phyloP scores from a whole-genome alignment of 768 basidiomycete species.

The Suillus tomentosus region DNA sequence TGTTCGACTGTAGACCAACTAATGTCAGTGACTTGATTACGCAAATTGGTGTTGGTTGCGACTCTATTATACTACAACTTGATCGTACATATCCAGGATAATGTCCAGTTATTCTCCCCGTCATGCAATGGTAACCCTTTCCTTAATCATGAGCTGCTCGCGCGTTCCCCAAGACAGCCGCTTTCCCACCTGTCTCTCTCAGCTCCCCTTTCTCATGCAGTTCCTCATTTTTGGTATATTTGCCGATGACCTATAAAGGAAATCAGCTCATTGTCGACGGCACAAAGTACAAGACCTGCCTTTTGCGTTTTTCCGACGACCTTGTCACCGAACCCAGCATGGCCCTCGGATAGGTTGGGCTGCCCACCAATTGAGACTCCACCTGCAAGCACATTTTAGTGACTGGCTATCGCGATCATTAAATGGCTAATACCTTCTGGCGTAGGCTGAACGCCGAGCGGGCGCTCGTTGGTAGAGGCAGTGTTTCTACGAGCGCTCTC shows the following conservation, averaged over 20 bases:
- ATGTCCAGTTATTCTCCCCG: neutral
- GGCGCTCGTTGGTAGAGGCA: conserved; percentile 36
- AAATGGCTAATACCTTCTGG: conserved; percentile 30
- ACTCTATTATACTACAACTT: neutral
- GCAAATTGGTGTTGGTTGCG: neutral
- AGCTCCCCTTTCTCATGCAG: conserved; percentile 59
- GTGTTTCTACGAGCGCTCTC: conserved; percentile 16
- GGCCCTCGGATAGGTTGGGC: conserved; percentile 31
- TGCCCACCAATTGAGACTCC: conserved; percentile 31
- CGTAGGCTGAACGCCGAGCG: conserved; percentile 38
- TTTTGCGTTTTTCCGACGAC: conserved; percentile 60
- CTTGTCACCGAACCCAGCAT: conserved; percentile 52
- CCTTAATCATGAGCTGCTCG: conserved; percentile 44
- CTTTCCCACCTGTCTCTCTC: conserved; percentile 54
- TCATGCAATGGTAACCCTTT: neutral
- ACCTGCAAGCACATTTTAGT: conserved; percentile 17
- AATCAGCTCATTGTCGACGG: conserved; percentile 2
- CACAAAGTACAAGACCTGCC: conserved; percentile 31
- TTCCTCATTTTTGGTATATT: conserved; percentile 47
- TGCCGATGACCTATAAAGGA: conserved; percentile 47
- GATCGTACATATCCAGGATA: neutral
- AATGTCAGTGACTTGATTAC: neutral
- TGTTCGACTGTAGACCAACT: neutral
- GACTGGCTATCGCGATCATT: neutral
- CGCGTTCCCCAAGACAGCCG: conserved; percentile 42